Evolutionary conservation across 495 filamentous ascomycete genomes (phyloP).

Genomic region (Ramalina intermedia): DNA sequence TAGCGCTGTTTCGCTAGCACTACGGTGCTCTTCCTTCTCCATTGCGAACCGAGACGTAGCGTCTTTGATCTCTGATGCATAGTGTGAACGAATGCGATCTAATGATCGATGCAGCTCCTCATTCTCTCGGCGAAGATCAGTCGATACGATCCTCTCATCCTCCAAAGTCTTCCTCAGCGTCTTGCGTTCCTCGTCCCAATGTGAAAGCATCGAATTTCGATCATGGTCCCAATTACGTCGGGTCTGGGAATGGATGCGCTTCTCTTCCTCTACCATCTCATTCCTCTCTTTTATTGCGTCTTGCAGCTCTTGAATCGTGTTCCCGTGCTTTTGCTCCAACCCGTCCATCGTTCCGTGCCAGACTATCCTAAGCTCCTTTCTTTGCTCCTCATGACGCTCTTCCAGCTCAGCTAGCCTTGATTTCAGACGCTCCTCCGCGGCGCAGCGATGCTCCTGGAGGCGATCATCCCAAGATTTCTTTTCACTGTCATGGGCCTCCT

Average conservation of each 20-base stretch:
- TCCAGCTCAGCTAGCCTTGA: constrained; percentile 3
- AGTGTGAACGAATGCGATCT: neutral
- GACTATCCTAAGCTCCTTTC: neutral
- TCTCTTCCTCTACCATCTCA: constrained; percentile 11
- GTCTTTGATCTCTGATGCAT: neutral
- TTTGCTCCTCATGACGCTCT: constrained; percentile 9
- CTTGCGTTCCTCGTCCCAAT: constrained; percentile 12
- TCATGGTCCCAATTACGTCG: constrained; percentile 12
- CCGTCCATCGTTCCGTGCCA: constrained; percentile 10
- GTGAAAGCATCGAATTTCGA: constrained; percentile 1
- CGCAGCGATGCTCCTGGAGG: constrained; percentile 11
- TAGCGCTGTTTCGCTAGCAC: neutral
- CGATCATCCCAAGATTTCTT: constrained; percentile 14
- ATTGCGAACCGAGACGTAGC: neutral
- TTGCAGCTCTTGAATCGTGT: constrained; percentile 5
- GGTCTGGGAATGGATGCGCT: constrained; percentile 4
- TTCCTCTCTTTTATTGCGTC: constrained; percentile 5
- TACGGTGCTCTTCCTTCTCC: constrained; percentile 1
- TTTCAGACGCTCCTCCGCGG: constrained; percentile 1
- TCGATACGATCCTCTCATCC: constrained; percentile 5
- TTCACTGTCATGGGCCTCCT: constrained; percentile 11
- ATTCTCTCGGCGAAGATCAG: constrained; percentile 15
- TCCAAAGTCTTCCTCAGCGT: constrained; percentile 5
- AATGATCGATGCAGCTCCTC: constrained; percentile 13
- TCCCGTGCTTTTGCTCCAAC: constrained; percentile 9